Conservation (phyloP, 2,329 filamentous ascomycete genomes). For the Aureobasidium uvarum region DNA sequence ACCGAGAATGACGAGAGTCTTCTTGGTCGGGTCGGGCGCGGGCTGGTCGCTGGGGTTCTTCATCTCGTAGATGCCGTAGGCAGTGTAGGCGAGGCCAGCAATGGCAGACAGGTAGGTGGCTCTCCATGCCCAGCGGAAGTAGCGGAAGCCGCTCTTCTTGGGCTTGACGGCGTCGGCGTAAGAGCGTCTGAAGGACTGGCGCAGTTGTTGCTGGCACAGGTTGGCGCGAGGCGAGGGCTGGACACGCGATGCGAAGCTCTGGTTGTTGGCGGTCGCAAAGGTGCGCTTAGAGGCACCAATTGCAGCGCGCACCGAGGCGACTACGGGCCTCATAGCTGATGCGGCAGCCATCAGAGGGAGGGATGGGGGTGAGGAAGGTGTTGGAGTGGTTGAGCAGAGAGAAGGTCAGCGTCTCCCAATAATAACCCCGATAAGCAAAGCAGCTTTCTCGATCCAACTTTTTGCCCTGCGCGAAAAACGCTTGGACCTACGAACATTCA, state of each 20-base stretch:
- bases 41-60: slow-evolving; percentile 78
- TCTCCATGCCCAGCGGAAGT: slow-evolving; percentile 80
- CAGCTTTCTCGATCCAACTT: too few species aligned
- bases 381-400: slow-evolving; percentile 14
- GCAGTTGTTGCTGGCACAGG: slow-evolving; percentile 28
- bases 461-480: not conserved
- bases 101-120: slow-evolving; percentile 73
- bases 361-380: not conserved
- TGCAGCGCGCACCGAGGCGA: slow-evolving; percentile 32
- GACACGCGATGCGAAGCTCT: slow-evolving; percentile 30
- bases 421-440: slow-evolving; percentile 17
- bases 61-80: slow-evolving; percentile 78
- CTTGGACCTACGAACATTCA: not conserved
- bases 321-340: slow-evolving; percentile 27
- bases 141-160: slow-evolving; percentile 60
- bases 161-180: slow-evolving; percentile 37
- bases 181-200: slow-evolving; percentile 35
- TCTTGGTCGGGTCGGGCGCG: slow-evolving; percentile 81
- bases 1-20: slow-evolving; percentile 96
- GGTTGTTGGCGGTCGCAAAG: slow-evolving; percentile 31
- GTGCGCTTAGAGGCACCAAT: slow-evolving; percentile 31
- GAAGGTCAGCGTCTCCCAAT: slow-evolving; percentile 9
- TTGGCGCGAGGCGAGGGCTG: slow-evolving; percentile 20
- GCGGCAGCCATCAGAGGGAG: slow-evolving; percentile 23
- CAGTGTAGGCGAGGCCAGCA: slow-evolving; percentile 66